These are phyloP conservation scores for Wickerhamiella domercqiae DNA, from an alignment of 805 yeast species.

Conservation along the genomic window DNA sequence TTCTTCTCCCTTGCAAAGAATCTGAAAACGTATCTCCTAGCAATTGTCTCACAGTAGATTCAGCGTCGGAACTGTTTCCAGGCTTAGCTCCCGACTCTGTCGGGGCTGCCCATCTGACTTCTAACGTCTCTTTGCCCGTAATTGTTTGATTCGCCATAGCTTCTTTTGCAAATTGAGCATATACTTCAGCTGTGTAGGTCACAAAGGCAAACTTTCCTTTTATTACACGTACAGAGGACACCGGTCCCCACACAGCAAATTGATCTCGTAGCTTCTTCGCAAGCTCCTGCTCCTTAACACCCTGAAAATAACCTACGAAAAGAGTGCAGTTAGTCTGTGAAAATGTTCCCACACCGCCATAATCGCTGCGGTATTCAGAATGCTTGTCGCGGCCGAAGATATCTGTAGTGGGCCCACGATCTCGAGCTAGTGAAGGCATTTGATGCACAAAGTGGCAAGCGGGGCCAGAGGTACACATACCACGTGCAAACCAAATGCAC, in stretches of 20 bases:
- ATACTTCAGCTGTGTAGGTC: constrained; percentile 46
- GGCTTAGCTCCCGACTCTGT: background rate
- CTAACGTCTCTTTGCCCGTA: constrained; percentile 48
- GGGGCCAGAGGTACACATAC: constrained; percentile 67
- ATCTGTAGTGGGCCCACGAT: constrained; percentile 49
- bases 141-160: constrained; percentile 79
- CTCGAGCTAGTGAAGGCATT: constrained; percentile 47
- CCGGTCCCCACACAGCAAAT: constrained; percentile 63
- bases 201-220: constrained; percentile 60
- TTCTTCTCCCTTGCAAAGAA: no score
- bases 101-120: constrained; percentile 52
- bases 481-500: constrained; percentile 79
- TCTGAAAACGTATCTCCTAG: no score
- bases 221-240: constrained; percentile 30
- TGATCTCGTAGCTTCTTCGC: constrained; percentile 30
- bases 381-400: constrained; percentile 89
- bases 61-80: background rate
- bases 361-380: constrained; percentile 71
- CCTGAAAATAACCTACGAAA: constrained; percentile 45
- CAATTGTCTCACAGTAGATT: background rate
- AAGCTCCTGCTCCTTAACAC: constrained; percentile 25
- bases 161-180: constrained; percentile 91
- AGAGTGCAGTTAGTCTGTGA: constrained; percentile 53
- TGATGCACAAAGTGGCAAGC: constrained; percentile 68
- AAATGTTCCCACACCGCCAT: constrained; percentile 87